Evolutionary conservation across 768 basidiomycete species (phyloP), one percentile per base, ranked within the genome.

Genomic region (Boletus fagicola): DNA sequence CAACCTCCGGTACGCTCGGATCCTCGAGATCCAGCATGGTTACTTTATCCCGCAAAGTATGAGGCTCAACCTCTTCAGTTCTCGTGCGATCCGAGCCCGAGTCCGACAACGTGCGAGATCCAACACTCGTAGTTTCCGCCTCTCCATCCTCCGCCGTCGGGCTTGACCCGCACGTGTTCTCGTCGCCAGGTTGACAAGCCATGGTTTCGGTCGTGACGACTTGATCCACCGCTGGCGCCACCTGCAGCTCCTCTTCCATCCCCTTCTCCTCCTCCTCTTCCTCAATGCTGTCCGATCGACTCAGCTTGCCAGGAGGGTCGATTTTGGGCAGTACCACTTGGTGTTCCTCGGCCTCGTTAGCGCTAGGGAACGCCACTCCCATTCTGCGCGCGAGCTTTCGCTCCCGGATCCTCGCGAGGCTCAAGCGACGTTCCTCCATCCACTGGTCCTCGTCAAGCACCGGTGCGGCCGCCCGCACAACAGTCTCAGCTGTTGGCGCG

Each of bases 391-490:
- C 71, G 30, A 67, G 60, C 58, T 72, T 72, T 40, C 72, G 68
- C 50, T 72, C 72, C 11, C 53, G 69, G 53, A 72, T 69, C 48
- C 60, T 64, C 38, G 71, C 59, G 26, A 72, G 65, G 49, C 72
- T 74, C 50, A 60, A 16, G 26, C 69, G 72, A 22, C 71, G 72
- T 36, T 72, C 71, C 20, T 72, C 71, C 71, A 72, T 72, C 72
- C 71, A 72, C 26, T 71, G 62, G 0, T 74, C 72, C 11, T 73
- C 70, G n/a, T 71, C 69, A 1, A 61, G 39, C 43, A 57, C 48
- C 7, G 59, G 60, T 16, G 36, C n/a, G 12, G 54, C 33, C 12
- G 44, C 9, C 39, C 53, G 65, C 10, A 35, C 49, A 12, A 30
- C 11, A 10, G 49, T 49, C 15, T 64, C 68, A 1, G 36, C 3